Evolutionary conservation across 192 early-diverging fungal genomes (phyloP), one percentile per base, ranked within the genome.

Genomic region (Entrophospora sp.): DNA sequence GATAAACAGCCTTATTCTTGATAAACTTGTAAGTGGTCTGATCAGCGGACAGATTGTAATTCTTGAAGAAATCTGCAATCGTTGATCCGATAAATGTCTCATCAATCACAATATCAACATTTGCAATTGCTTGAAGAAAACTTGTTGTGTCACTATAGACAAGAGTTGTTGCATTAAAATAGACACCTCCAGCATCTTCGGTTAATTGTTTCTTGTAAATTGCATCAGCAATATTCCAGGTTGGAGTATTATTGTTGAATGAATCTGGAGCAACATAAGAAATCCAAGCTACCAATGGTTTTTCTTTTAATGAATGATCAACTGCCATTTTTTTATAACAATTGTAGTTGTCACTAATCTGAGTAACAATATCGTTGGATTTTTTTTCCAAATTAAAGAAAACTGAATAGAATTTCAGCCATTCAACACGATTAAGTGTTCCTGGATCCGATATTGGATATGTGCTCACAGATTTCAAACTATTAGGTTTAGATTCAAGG

Each of bases 81-180:
- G 63, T 68, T 56, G 68, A 68, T n/a, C 60, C 75, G n/a, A 73
- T 67, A 36, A 76, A 79, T 38, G 84, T 85, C 74, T 88, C 87
- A 74, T 89, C 87, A 56, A 91, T 85, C 12, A 87, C 44, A 32
- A 87, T 76, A 42, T 89, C 87, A 27, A 81, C 88, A 22, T 82
- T 60, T 6, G 67, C 40, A 25, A 89, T 73, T 0, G 79, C 81
- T 10, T 69, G 67, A 13, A 78, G 65, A 69, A 91, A 85, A 8
- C 74, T 75, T 3, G 70, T 49, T 6, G 72, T 49, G 24, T 67
- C 68, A 32, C 52, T 66, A 66, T 79, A 85, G 10, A 67, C 63
- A 20, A 61, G 45, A 34, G 62, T 64, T 5, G 63, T 67, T 0
- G 79, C 68, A 42, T 78, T 79, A 63, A 82, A 75, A 70, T 84